Conservation (phyloP, 768 basidiomycete genomes). For the Mycena belliarum region DNA sequence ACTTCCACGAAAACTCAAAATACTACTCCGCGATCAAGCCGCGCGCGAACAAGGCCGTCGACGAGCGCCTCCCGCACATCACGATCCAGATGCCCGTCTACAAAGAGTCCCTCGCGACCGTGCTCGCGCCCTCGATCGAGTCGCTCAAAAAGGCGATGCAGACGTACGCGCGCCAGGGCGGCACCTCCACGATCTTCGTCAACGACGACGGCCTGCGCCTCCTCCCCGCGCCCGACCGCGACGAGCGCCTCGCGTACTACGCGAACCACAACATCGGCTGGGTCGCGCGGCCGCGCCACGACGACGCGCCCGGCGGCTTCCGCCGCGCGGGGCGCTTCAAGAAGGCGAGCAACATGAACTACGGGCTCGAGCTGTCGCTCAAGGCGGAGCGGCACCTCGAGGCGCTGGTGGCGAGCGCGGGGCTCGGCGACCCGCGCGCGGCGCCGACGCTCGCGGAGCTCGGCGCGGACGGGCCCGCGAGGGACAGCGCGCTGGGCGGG, state of each 20-base stretch:
- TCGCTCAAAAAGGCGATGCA: slow-evolving; percentile 83
- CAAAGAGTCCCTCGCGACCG: slow-evolving; percentile 72
- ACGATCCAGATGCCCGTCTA: slow-evolving; percentile 87
- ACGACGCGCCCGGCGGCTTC: slow-evolving; percentile 52
- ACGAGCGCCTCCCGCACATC: slow-evolving; percentile 67
- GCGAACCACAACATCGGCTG: slow-evolving; percentile 72
- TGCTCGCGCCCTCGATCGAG: slow-evolving; percentile 72
- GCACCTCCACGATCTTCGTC: slow-evolving; percentile 72
- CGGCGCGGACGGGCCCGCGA: background rate
- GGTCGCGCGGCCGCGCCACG: slow-evolving; percentile 77
- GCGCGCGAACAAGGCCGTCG: slow-evolving; percentile 43
- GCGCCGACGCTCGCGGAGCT: slow-evolving; percentile 15
- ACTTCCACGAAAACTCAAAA: slow-evolving; percentile 76
- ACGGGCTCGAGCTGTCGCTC: slow-evolving; percentile 70
- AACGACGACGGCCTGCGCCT: slow-evolving; percentile 78
- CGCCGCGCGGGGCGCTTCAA: slow-evolving; percentile 85
- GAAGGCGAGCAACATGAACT: slow-evolving; percentile 94
- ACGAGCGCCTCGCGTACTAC: slow-evolving; percentile 68
- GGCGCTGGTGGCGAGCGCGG: slow-evolving; percentile 33
- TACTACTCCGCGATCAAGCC: slow-evolving; percentile 77
- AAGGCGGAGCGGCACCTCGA: slow-evolving; percentile 55
- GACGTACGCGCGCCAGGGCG: slow-evolving; percentile 84
- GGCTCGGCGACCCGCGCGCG: slow-evolving; percentile 1
- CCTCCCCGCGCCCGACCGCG: slow-evolving; percentile 56
- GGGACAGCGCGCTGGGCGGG: too few species aligned